Evolutionary conservation across 345 rosid species (phyloP).

Genomic region (Hibiscus mutabilis): DNA sequence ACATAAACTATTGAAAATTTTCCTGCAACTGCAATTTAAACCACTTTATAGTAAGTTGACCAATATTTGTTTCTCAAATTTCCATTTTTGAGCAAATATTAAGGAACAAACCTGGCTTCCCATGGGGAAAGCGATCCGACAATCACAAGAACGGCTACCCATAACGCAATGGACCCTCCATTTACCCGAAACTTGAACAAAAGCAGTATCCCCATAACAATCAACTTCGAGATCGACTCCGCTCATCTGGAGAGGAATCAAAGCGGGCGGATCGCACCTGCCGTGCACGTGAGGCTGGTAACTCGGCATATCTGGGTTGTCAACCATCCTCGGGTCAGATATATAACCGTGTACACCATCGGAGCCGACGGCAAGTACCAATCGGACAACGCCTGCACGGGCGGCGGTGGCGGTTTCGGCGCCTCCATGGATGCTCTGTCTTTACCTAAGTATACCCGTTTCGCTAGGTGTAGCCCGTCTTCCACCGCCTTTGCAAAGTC

Average conservation of each 20-base stretch:
- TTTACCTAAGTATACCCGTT: slow-evolving; percentile 70
- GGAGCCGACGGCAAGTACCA: slow-evolving; percentile 61
- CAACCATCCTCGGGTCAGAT: slow-evolving; percentile 71
- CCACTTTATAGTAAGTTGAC: no score
- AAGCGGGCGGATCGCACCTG: slow-evolving; percentile 82
- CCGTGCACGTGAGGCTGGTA: slow-evolving; percentile 98
- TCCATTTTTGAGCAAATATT: background rate
- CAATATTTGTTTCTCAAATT: no score
- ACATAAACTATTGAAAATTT: no score
- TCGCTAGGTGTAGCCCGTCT: slow-evolving; percentile 72
- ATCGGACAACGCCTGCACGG: slow-evolving; percentile 47
- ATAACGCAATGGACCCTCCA: slow-evolving; percentile 94
- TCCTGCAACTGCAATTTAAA: no score
- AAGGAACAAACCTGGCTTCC: slow-evolving; percentile 59
- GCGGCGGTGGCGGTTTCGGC: slow-evolving; percentile 40
- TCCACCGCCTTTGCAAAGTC: slow-evolving; percentile 73
- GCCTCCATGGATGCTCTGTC: slow-evolving; percentile 59
- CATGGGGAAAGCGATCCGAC: slow-evolving; percentile 79
- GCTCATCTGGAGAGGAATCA: slow-evolving; percentile 82
- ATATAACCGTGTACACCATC: slow-evolving; percentile 82
- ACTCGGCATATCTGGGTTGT: slow-evolving; percentile 89
- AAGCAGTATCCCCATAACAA: slow-evolving; percentile 46
- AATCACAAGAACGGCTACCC: slow-evolving; percentile 86
- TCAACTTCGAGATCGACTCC: slow-evolving; percentile 51
- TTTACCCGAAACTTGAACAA: slow-evolving; percentile 50